These are phyloP conservation scores for Artemisia annua DNA, from an alignment of 129 eudicot species.

Conservation along the genomic window DNA sequence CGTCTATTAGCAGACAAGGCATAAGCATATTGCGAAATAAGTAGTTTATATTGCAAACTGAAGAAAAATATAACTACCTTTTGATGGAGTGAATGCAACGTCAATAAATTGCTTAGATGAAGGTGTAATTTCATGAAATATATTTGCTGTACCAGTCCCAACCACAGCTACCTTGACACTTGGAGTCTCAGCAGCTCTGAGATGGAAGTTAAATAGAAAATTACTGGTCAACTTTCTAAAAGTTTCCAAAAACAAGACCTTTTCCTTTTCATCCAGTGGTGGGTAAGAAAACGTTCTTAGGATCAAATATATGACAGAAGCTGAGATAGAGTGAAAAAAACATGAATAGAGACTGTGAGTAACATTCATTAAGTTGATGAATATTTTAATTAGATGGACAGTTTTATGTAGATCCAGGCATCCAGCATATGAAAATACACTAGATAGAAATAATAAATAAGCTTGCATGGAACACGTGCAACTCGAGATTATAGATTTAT, in stretches of 20 bases:
- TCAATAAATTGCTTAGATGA: conserved; percentile 51
- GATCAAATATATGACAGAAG: neutral
- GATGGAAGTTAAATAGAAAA: conserved; percentile 21
- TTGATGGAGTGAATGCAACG: conserved; percentile 79
- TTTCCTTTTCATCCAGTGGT: neutral
- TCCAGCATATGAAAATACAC: neutral
- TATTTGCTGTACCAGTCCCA: conserved; percentile 82
- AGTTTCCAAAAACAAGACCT: neutral
- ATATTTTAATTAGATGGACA: conserved; percentile 12
- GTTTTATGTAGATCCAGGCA: conserved; percentile 11
- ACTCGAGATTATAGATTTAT: neutral
- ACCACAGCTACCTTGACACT: conserved; percentile 77
- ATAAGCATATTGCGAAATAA: neutral
- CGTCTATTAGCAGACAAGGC: neutral
- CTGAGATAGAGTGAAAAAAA: no score
- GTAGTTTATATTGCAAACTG: neutral
- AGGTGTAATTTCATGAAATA: conserved; percentile 46
- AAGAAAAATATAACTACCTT: conserved; percentile 45
- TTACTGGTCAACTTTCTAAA: conserved; percentile 5
- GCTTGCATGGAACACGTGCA: conserved; percentile 13
- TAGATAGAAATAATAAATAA: neutral
- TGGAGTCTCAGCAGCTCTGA: conserved; percentile 81
- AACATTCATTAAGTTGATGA: conserved; percentile 6
- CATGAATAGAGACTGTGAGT: no score
- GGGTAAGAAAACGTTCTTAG: neutral